phyloP scores from a whole-genome alignment of 805 yeast species.

The Cyberlindnera amylophila region DNA sequence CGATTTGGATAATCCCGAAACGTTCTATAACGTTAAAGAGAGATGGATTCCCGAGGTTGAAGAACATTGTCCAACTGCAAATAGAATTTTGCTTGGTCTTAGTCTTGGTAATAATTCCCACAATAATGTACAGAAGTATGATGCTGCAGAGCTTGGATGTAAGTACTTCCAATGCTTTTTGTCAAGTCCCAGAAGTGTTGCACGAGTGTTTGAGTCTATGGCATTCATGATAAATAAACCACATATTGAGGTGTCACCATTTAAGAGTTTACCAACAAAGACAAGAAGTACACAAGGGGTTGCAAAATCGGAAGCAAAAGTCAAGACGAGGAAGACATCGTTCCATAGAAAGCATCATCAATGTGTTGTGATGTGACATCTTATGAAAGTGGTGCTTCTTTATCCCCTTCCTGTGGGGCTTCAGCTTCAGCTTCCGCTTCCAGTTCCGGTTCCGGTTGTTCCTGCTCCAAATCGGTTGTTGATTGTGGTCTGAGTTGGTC shows the following conservation, averaged over 20 bases:
- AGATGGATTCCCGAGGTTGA: slow-evolving; percentile 42
- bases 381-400: neutral
- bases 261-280: neutral
- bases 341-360: neutral
- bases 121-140: slow-evolving; percentile 28
- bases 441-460: neutral
- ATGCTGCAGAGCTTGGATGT: slow-evolving; percentile 31
- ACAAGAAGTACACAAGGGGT: neutral
- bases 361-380: slow-evolving; percentile 2
- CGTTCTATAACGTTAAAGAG: slow-evolving; percentile 34
- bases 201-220: slow-evolving; percentile 19
- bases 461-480: neutral
- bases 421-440: neutral
- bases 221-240: slow-evolving; percentile 12
- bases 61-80: slow-evolving; percentile 36
- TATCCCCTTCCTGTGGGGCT: neutral
- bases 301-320: neutral
- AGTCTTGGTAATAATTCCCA: slow-evolving; percentile 32
- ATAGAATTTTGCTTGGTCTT: slow-evolving; percentile 35
- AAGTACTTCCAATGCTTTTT: slow-evolving; percentile 35
- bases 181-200: slow-evolving; percentile 15
- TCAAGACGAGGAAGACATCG: neutral
- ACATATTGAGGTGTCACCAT: too few species aligned
- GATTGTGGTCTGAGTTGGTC: slow-evolving; percentile 20
- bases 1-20: slow-evolving; percentile 31